Conservation (phyloP, 805 yeast genomes). For the Ogataea sp. region DNA sequence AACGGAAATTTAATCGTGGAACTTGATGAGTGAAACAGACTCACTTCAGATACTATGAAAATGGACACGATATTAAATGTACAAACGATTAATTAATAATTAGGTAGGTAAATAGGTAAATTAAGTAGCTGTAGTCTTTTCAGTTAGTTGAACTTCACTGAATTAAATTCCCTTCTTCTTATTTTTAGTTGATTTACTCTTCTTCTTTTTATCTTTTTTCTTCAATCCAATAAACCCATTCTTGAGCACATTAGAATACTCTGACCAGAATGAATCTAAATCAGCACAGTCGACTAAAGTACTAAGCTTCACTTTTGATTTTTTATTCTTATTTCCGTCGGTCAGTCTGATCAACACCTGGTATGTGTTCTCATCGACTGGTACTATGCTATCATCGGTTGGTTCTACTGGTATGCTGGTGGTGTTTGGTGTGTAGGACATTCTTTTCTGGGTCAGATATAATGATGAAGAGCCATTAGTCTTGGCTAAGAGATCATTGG, state of each 20-base stretch:
- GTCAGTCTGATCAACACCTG: constrained; percentile 64
- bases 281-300: constrained; percentile 60
- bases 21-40: too few relatives aligned
- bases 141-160: too few relatives aligned
- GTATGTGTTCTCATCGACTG: constrained; percentile 33
- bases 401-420: background rate
- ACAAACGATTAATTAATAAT: too few relatives aligned
- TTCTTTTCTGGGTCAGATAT: constrained; percentile 54
- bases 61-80: too few relatives aligned
- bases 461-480: constrained; percentile 36
- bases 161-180: too few relatives aligned
- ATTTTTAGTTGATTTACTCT: constrained; percentile 38
- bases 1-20: constrained; percentile 49
- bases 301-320: constrained; percentile 50
- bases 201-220: constrained; percentile 76
- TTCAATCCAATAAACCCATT: constrained; percentile 66
- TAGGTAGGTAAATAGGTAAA: too few relatives aligned
- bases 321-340: constrained; percentile 44
- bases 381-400: too few relatives aligned
- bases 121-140: too few relatives aligned
- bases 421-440: constrained; percentile 14
- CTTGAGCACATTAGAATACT: constrained; percentile 63
- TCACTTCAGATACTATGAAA: too few relatives aligned
- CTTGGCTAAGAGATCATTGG: background rate
- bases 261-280: constrained; percentile 69